phyloP scores from a whole-genome alignment of 2,329 filamentous ascomycete species.

The Lachnellula arida region DNA sequence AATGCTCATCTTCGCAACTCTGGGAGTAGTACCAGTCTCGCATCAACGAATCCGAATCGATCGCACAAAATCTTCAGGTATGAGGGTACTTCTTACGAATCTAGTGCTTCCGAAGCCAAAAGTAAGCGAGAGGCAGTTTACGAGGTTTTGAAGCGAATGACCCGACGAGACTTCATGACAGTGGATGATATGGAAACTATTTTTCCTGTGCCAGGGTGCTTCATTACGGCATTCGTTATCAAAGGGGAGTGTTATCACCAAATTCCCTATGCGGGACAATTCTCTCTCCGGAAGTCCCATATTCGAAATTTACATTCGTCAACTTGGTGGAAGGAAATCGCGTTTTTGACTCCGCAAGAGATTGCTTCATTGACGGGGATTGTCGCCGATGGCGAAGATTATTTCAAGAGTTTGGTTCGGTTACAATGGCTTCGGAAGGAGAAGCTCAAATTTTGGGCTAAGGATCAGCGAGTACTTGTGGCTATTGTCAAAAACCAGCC shows the following conservation, averaged over 20 bases:
- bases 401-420: slow-evolving; percentile 1
- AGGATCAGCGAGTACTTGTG: background rate
- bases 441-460: slow-evolving; percentile 5
- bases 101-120: too few relatives aligned
- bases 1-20: too few relatives aligned
- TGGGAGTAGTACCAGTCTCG: too few relatives aligned
- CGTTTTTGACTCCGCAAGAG: slow-evolving; percentile 2
- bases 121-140: too few relatives aligned
- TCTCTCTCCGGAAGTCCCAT: background rate
- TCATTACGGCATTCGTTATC: too few relatives aligned
- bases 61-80: too few relatives aligned
- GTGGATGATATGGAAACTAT: too few relatives aligned
- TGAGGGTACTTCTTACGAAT: too few relatives aligned
- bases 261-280: slow-evolving; percentile 1
- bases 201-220: too few relatives aligned
- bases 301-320: background rate
- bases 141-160: too few relatives aligned
- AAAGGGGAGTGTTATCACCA: background rate
- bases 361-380: background rate
- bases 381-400: background rate
- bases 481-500: slow-evolving; percentile 3
- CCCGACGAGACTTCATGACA: too few relatives aligned
- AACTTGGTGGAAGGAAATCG: slow-evolving; percentile 6
- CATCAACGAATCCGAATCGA: too few relatives aligned
- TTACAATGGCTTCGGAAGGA: slow-evolving; percentile 5